Base-by-base conservation (phyloP, 139 green algal species). In the Mesotaenium endlicherianum region DNA sequence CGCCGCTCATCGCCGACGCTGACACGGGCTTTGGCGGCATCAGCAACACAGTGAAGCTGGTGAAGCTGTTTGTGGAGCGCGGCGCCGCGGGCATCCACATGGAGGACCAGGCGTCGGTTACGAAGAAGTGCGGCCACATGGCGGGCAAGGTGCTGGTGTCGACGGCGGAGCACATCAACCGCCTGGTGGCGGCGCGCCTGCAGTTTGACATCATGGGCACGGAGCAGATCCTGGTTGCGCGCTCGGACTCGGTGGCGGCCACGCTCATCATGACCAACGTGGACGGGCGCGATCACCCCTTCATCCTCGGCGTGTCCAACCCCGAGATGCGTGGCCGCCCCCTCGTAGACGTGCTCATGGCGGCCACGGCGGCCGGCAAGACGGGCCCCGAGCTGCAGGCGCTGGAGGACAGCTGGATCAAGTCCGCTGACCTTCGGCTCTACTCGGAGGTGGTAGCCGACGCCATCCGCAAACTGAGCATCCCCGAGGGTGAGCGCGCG, bases 21-120 rank as follows among this genome's bases (percentile, higher is more conserved):
- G 92, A 96, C 90, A 93, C 93, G 68, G 94, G 94, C 64, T 97
- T 97, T 86, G 94, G 94, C 17, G 94, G 94, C 55, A 93, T 93
- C 81, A 90, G 96, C 30, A 95, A 96, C 76, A 92, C 91, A 0
- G 96, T 93, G 80, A 95, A 97, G 91, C 83, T 95, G 49, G 92
- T 92, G 77, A 92, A 92, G 77, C 53, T 81, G 38, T 88, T 87
- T 78, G 34, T 88, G 20, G 83, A 88, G 77, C 31, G 71, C 6
- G 83, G 83, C 40, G 83, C 83, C 5, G 57, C 83, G 16, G 83
- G 83, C 34, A 77, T 88, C 44, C 83, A 88, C 76, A 85, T 88
- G 75, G 83, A 88, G 77, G 83, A 88, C 31, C 83, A 88, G 68
- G 45, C 53, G n/a, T 85, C 84, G 4, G 43, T 69, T 14, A 86